phyloP scores from a whole-genome alignment of 2,329 filamentous ascomycete genomes.

The Pseudohalonectria lignicola region DNA sequence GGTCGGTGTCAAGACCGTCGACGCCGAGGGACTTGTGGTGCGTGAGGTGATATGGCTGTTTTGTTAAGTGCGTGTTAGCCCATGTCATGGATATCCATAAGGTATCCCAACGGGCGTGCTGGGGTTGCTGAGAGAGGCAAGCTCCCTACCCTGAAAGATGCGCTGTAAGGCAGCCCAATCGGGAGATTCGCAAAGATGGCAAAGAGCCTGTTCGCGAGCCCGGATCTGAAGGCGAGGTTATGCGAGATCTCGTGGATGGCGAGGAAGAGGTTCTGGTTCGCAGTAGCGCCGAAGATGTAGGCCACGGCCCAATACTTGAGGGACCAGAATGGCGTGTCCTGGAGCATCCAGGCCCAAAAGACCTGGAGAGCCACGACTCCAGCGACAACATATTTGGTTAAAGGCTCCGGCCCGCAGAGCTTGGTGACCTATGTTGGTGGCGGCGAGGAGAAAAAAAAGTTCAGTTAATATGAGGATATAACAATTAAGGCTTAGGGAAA shows the following conservation, averaged over 20 bases:
- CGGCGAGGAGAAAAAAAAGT: too few relatives aligned
- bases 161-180: conserved; percentile 92
- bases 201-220: conserved; percentile 69
- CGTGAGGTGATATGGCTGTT: conserved; percentile 85
- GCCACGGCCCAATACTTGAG: conserved; percentile 77
- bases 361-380: conserved; percentile 77
- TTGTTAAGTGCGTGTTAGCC: conserved; percentile 10
- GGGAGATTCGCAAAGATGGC: conserved; percentile 93
- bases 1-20: conserved; percentile 89
- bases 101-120: too few relatives aligned
- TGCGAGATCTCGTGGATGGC: conserved; percentile 99
- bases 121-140: too few relatives aligned
- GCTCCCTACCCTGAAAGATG: conserved; percentile 86
- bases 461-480: too few relatives aligned
- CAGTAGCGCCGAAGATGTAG: conserved; percentile 85
- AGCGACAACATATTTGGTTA: conserved; percentile 88
- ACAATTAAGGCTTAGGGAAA: too few relatives aligned
- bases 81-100: background rate
- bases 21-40: conserved; percentile 98
- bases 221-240: conserved; percentile 83
- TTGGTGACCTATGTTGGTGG: conserved; percentile 81
- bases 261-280: conserved; percentile 97
- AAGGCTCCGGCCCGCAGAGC: conserved; percentile 87
- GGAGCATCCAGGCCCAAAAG: conserved; percentile 63
- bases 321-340: conserved; percentile 68